Percentiles rank a stretch among this genome's conserved stretches.
These are phyloP conservation scores for Orbilia blumenaviensis DNA, from an alignment of 2,329 filamentous ascomycete genomes.

Conservation along the genomic window DNA sequence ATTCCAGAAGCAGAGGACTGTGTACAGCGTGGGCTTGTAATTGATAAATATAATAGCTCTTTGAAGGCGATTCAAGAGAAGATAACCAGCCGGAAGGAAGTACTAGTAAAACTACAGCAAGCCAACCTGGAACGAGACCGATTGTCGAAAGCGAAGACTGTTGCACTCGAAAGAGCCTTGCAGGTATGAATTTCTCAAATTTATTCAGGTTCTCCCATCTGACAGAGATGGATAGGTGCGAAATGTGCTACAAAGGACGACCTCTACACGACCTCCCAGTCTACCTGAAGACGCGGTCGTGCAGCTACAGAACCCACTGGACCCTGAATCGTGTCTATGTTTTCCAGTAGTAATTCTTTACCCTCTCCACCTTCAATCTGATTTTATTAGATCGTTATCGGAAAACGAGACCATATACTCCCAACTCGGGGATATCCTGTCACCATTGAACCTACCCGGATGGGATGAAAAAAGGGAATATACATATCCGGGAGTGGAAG, in stretches of 20 bases:
- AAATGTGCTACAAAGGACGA: slow-evolving; percentile 11
- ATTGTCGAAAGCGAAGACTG: slow-evolving; percentile 66
- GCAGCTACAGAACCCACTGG: slow-evolving; percentile 75
- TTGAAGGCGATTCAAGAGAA: slow-evolving; percentile 72
- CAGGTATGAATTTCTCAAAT: slow-evolving; percentile 67
- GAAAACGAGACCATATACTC: slow-evolving; percentile 79
- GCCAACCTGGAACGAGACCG: slow-evolving; percentile 65
- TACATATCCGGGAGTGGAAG: slow-evolving; percentile 73
- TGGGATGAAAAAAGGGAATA: slow-evolving; percentile 82
- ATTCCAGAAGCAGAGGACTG: slow-evolving; percentile 82
- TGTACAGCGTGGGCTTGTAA: slow-evolving; percentile 74
- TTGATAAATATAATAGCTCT: slow-evolving; percentile 76
- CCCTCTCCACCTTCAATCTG: slow-evolving; percentile 79
- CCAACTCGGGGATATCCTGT: slow-evolving; percentile 83
- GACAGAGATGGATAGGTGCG: slow-evolving; percentile 4
- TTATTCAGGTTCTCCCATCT: neutral
- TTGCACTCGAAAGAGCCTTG: slow-evolving; percentile 73
- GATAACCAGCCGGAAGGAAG: slow-evolving; percentile 69
- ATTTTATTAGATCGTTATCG: slow-evolving; percentile 87
- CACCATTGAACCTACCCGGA: slow-evolving; percentile 69
- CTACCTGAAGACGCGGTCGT: slow-evolving; percentile 80
- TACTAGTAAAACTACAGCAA: slow-evolving; percentile 69
- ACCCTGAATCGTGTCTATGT: slow-evolving; percentile 74
- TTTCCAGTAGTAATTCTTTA: slow-evolving; percentile 88
- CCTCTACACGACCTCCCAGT: slow-evolving; percentile 70